phyloP scores from a whole-genome alignment of 2,329 filamentous ascomycete species.

The Pseudogymnoascus sp. region DNA sequence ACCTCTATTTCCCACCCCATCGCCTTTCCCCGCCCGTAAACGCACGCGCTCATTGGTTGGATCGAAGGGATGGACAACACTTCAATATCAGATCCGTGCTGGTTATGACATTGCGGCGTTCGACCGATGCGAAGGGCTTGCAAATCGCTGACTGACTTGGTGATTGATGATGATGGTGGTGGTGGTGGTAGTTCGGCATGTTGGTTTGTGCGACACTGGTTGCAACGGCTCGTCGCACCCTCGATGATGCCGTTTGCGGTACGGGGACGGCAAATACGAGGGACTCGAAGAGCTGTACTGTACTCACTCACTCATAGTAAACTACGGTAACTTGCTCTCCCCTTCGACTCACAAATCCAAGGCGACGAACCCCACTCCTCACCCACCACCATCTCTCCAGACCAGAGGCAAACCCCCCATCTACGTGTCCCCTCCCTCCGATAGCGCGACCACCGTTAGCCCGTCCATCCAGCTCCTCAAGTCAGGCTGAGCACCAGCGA shows the following conservation, averaged over 20 bases:
- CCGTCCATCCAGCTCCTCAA: neutral
- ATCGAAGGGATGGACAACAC: neutral
- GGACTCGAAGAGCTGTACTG: no score
- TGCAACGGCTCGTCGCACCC: neutral
- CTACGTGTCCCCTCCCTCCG: neutral
- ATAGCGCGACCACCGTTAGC: neutral
- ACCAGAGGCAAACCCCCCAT: neutral
- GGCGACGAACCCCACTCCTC: neutral
- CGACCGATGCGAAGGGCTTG: neutral
- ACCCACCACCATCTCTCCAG: neutral
- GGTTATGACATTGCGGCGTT: neutral
- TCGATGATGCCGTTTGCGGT: no score
- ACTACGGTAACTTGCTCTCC: neutral
- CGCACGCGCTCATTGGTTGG: neutral
- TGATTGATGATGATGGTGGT: no score
- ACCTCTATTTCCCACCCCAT: no score
- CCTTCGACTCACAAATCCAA: neutral
- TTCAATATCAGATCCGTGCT: neutral
- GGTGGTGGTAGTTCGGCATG: no score
- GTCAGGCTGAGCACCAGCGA: neutral
- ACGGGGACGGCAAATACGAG: no score
- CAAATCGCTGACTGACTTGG: neutral
- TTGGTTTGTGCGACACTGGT: neutral
- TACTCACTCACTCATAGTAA: no score
- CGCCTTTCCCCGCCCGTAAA: neutral